These are phyloP conservation scores for Citrus trifoliata DNA, from an alignment of 345 rosid genomes.

Conservation along the genomic window DNA sequence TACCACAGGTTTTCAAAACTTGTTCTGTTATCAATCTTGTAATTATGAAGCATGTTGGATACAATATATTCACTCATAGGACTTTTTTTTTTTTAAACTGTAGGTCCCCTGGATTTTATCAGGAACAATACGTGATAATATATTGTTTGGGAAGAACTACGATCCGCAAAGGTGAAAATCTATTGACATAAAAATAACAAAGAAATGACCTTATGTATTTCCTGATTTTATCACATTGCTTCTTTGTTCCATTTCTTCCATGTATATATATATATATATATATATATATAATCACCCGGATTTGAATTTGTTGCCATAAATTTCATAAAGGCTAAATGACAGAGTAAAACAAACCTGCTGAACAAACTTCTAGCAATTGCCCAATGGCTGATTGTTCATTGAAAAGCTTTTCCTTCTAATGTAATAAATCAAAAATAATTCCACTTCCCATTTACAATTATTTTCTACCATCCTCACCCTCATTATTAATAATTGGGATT, in stretches of 20 bases:
- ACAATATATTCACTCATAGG: constrained; percentile 14
- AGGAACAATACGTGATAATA: constrained; percentile 77
- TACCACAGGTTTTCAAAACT: constrained; percentile 69
- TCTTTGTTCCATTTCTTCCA: not conserved
- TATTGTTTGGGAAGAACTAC: constrained; percentile 62
- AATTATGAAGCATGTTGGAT: constrained; percentile 12
- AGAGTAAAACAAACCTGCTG: too few relatives aligned
- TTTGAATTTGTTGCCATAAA: too few relatives aligned
- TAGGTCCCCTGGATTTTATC: constrained; percentile 95
- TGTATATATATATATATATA: not conserved
- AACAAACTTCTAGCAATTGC: too few relatives aligned
- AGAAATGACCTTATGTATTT: not conserved
- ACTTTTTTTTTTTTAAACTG: constrained; percentile 11
- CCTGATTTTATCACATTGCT: not conserved
- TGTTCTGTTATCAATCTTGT: constrained; percentile 7
- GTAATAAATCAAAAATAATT: too few relatives aligned
- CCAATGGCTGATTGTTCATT: too few relatives aligned
- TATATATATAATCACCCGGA: too few relatives aligned
- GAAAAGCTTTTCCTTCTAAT: too few relatives aligned
- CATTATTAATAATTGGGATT: too few relatives aligned
- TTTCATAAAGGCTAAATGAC: too few relatives aligned
- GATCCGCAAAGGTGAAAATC: constrained; percentile 60
- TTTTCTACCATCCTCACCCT: too few relatives aligned
- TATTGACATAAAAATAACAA: constrained; percentile 4
- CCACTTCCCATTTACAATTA: too few relatives aligned